A percentile compares a stretch with the other conserved stretches of the same genome.
phyloP scores from a whole-genome alignment of 345 rosid species.

The Citrus reticulata region DNA sequence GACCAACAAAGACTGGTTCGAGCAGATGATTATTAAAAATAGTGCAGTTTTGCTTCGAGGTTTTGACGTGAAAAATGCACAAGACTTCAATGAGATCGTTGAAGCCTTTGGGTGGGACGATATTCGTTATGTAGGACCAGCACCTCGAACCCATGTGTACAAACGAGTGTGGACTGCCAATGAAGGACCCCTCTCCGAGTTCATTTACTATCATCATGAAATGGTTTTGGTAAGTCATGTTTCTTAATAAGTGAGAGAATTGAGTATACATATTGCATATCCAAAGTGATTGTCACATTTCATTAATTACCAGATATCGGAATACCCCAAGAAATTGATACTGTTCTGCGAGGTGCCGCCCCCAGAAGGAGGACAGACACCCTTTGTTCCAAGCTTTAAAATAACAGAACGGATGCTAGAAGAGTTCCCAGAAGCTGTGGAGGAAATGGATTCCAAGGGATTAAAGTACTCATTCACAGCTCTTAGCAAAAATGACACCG shows the following conservation, averaged over 20 bases:
- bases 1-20: slow-evolving; percentile 57
- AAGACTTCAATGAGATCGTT: slow-evolving; percentile 52
- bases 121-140: slow-evolving; percentile 56
- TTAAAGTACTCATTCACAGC: slow-evolving; percentile 46
- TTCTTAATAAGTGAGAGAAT: not conserved
- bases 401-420: slow-evolving; percentile 54
- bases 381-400: slow-evolving; percentile 66
- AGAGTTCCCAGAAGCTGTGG: slow-evolving; percentile 56
- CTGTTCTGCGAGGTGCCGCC: slow-evolving; percentile 64
- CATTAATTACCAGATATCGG: slow-evolving; percentile 34
- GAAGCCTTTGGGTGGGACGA: slow-evolving; percentile 60
- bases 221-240: slow-evolving; percentile 51
- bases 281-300: no score
- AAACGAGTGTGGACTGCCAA: slow-evolving; percentile 69
- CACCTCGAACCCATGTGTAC: slow-evolving; percentile 48
- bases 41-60: slow-evolving; percentile 61
- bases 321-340: slow-evolving; percentile 41
- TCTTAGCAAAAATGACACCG: slow-evolving; percentile 29
- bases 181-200: slow-evolving; percentile 70
- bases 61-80: slow-evolving; percentile 41
- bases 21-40: slow-evolving; percentile 49
- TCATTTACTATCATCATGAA: slow-evolving; percentile 68
- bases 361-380: slow-evolving; percentile 66
- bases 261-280: not conserved
- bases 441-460: slow-evolving; percentile 58